Conservation (phyloP, 1,284 basidiomycete genomes). For the Ustilago crameri region DNA sequence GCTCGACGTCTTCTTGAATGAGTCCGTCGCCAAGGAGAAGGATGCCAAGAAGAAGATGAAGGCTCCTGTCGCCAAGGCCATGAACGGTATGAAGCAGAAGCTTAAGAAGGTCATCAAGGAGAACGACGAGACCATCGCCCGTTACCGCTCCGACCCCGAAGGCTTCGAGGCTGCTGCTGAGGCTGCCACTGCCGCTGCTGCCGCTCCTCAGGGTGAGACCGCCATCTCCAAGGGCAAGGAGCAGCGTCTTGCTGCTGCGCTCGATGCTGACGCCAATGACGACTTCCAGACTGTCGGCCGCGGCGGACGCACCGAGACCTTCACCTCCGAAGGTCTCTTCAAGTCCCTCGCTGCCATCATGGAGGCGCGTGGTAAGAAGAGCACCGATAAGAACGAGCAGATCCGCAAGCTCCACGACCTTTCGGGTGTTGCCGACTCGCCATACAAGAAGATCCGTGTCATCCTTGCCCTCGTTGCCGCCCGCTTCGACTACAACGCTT, state of each 20-base stretch:
- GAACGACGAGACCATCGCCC: constrained; percentile 82
- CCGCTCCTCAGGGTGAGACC: constrained; percentile 71
- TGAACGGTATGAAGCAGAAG: constrained; percentile 97
- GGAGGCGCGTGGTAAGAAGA: constrained; percentile 96
- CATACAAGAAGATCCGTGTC: constrained; percentile 93
- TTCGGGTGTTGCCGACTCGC: constrained; percentile 80
- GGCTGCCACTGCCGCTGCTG: constrained; percentile 69
- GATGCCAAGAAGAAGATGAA: constrained; percentile 96
- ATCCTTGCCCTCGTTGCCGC: constrained; percentile 92
- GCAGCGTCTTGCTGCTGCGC: constrained; percentile 64
- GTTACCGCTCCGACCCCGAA: constrained; percentile 81
- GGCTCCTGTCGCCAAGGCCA: constrained; percentile 88
- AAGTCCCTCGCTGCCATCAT: constrained; percentile 91
- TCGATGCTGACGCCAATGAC: constrained; percentile 72
- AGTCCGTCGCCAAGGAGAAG: constrained; percentile 77
- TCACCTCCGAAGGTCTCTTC: constrained; percentile 89
- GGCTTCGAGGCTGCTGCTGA: constrained; percentile 77
- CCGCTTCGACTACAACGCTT: constrained; percentile 95
- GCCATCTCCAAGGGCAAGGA: constrained; percentile 71
- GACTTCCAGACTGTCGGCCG: constrained; percentile 93
- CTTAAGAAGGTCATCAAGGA: constrained; percentile 91
- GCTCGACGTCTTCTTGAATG: constrained; percentile 82
- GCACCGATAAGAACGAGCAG: constrained; percentile 94
- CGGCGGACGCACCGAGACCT: constrained; percentile 84
- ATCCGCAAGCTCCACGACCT: constrained; percentile 88